Conservation (phyloP, 192 early-diverging fungal species). For the Pilobolus umbonatus region DNA sequence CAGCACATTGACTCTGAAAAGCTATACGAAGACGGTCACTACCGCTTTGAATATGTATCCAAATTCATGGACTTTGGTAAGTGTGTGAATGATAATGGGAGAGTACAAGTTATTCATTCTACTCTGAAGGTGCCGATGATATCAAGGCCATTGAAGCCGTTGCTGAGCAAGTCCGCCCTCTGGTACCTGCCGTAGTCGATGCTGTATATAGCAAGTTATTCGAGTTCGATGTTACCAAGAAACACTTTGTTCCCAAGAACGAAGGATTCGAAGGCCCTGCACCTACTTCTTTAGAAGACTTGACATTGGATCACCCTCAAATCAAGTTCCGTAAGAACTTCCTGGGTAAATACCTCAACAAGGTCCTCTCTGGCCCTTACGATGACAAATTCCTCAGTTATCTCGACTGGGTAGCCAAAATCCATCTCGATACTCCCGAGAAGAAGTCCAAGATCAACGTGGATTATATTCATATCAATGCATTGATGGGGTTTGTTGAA, state of each 20-base stretch:
- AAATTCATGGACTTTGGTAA: conserved; percentile 68
- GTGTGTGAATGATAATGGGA: background rate
- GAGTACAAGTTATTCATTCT: conserved; percentile 15
- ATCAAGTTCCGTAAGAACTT: conserved; percentile 80
- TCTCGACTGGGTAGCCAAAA: conserved; percentile 75
- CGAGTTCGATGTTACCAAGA: conserved; percentile 72
- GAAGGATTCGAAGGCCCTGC: conserved; percentile 52
- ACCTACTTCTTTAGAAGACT: conserved; percentile 32
- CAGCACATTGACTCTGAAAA: conserved; percentile 60
- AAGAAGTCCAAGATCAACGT: conserved; percentile 79
- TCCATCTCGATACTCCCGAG: conserved; percentile 67
- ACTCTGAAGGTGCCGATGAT: conserved; percentile 38
- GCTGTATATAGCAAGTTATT: conserved; percentile 72
- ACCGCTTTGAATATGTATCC: conserved; percentile 76
- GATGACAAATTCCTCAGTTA: conserved; percentile 62
- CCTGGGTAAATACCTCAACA: conserved; percentile 65
- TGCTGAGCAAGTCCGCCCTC: conserved; percentile 53
- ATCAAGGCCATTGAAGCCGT: conserved; percentile 64
- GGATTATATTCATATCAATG: conserved; percentile 79
- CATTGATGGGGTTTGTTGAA: conserved; percentile 65
- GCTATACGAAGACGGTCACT: conserved; percentile 67
- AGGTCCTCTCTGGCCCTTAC: conserved; percentile 48
- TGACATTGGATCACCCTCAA: conserved; percentile 59
- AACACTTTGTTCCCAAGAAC: conserved; percentile 57
- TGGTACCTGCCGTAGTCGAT: conserved; percentile 72